Evolutionary conservation across 176 grass and related monocot species (phyloP).

Genomic region (Calamus simplicifolius): DNA sequence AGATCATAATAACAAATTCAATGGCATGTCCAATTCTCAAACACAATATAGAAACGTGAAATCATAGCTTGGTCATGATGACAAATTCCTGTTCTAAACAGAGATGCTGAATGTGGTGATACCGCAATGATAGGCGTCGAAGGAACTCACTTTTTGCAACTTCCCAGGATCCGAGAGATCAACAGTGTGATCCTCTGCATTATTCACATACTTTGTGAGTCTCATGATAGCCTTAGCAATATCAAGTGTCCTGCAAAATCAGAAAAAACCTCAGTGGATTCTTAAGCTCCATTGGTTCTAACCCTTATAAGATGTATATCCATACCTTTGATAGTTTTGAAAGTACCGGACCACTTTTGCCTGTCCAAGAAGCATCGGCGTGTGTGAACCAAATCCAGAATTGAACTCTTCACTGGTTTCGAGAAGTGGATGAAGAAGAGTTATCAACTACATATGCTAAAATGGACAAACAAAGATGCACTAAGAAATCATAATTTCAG

Average conservation of each 20-base stretch:
- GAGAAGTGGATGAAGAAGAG: constrained; percentile 21
- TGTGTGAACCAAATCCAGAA: constrained; percentile 98
- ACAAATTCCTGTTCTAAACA: too few species aligned
- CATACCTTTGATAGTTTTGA: constrained; percentile 78
- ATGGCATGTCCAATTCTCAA: too few species aligned
- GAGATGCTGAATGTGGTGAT: too few species aligned
- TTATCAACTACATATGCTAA: constrained; percentile 1
- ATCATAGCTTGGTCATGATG: too few species aligned
- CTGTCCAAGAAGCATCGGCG: constrained; percentile 93
- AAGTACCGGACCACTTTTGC: constrained; percentile 92
- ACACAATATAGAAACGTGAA: too few species aligned
- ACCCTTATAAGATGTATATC: background rate
- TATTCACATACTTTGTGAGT: constrained; percentile 72
- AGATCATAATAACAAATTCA: too few species aligned
- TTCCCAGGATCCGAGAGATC: constrained; percentile 71
- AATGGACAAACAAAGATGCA: constrained; percentile 10
- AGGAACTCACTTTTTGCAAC: constrained; percentile 54
- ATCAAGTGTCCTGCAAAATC: constrained; percentile 58
- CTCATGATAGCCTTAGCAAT: constrained; percentile 69
- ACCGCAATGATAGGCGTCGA: too few species aligned
- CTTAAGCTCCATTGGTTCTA: constrained; percentile 4
- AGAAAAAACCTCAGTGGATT: constrained; percentile 28
- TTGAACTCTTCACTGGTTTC: constrained; percentile 88
- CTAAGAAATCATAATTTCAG: too few species aligned
- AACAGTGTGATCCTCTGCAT: constrained; percentile 71